Conservation (phyloP, 2,329 filamentous ascomycete genomes). For the Gnomoniopsis sp. region DNA sequence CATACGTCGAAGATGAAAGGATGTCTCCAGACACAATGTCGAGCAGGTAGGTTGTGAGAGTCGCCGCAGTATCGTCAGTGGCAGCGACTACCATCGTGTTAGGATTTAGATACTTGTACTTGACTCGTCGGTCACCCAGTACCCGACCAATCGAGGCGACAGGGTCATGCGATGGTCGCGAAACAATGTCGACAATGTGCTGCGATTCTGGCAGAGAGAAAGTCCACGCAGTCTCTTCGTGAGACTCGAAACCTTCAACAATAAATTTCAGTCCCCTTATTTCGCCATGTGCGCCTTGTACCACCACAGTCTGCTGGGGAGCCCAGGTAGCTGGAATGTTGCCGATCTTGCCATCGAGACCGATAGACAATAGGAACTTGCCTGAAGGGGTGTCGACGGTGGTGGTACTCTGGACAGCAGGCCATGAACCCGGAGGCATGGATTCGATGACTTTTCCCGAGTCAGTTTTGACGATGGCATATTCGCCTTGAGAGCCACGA, state of each 20-base stretch:
- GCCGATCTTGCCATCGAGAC: constrained; percentile 44
- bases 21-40: constrained; percentile 84
- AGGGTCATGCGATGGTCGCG: constrained; percentile 72
- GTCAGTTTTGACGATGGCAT: constrained; percentile 51
- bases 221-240: constrained; percentile 62
- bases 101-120: constrained; percentile 95
- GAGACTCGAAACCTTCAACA: constrained; percentile 35
- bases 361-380: constrained; percentile 53
- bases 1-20: constrained; percentile 67
- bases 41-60: constrained; percentile 72
- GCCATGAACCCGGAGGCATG: constrained; percentile 36
- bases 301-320: constrained; percentile 53
- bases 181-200: constrained; percentile 64
- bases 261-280: constrained; percentile 55
- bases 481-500: constrained; percentile 59
- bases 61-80: constrained; percentile 53
- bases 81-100: constrained; percentile 78
- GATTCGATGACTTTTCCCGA: constrained; percentile 50
- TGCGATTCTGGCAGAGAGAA: constrained; percentile 66
- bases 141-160: constrained; percentile 95
- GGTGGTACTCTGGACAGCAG: constrained; percentile 43
- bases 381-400: constrained; percentile 50
- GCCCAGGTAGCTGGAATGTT: constrained; percentile 42
- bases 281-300: constrained; percentile 44
- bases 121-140: constrained; percentile 83